Percentiles rank a stretch among this genome's conserved stretches.
Conservation (phyloP, 192 early-diverging fungal species). For the Dissophora globulifera region DNA sequence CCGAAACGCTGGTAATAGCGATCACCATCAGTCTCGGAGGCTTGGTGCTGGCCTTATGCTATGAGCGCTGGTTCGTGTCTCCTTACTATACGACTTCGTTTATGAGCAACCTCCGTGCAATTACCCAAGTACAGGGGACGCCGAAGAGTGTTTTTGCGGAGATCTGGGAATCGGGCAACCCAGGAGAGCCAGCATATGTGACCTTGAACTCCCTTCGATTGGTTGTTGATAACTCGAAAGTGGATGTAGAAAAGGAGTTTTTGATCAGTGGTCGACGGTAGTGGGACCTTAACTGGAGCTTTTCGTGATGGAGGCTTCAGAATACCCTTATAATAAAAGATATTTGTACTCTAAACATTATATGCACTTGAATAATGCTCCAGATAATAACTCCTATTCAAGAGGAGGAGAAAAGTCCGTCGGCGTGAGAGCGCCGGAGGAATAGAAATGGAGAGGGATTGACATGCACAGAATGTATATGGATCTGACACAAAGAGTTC, state of each 20-base stretch:
- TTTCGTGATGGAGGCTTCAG: too few relatives aligned
- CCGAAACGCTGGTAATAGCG: conserved; percentile 1
- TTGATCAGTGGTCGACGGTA: conserved; percentile 5
- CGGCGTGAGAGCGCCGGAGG: too few relatives aligned
- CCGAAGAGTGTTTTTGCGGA: background rate
- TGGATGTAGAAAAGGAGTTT: conserved; percentile 9
- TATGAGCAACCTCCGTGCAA: conserved; percentile 15
- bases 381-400: too few relatives aligned
- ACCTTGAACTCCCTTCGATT: conserved; percentile 16
- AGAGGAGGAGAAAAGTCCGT: too few relatives aligned
- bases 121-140: background rate
- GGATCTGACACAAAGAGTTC: too few relatives aligned
- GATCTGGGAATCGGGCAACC: conserved; percentile 6
- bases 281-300: too few relatives aligned
- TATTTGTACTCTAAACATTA: too few relatives aligned
- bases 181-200: conserved; percentile 12
- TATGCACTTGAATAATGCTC: too few relatives aligned
- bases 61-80: conserved; percentile 12
- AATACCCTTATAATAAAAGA: too few relatives aligned
- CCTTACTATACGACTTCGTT: conserved; percentile 9
- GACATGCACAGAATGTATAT: too few relatives aligned
- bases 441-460: too few relatives aligned
- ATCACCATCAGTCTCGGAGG: background rate
- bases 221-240: conserved; percentile 7
- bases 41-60: conserved; percentile 1